phyloP scores from a whole-genome alignment of 192 early-diverging fungal species.

The Coemansia sp. region DNA sequence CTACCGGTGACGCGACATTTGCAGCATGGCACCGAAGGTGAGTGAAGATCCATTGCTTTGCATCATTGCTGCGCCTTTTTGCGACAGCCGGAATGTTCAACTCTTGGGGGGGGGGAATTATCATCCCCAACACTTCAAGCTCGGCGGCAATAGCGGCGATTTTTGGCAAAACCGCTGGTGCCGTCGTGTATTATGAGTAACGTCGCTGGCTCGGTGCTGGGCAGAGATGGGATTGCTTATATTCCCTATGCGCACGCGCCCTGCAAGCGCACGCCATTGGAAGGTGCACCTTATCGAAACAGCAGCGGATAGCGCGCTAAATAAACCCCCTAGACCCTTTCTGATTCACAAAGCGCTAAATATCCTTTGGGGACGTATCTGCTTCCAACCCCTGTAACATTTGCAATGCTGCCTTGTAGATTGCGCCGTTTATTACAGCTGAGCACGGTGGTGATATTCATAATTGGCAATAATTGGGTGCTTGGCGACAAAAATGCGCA shows the following conservation, averaged over 20 bases:
- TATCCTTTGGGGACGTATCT: conserved; percentile 7
- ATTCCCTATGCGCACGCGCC: background rate
- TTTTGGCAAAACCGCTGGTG: background rate
- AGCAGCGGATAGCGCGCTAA: background rate
- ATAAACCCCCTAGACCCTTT: conserved; percentile 4
- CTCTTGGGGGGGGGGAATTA: background rate
- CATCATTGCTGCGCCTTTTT: too few species aligned
- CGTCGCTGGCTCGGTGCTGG: conserved; percentile 1
- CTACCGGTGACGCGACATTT: background rate
- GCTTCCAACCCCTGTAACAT: background rate
- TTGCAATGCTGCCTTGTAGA: conserved; percentile 30
- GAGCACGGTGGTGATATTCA: conserved; percentile 63
- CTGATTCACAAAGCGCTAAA: conserved; percentile 9
- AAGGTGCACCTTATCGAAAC: background rate
- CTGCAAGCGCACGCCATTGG: conserved; percentile 2
- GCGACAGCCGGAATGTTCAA: background rate
- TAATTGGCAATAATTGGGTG: conserved; percentile 69
- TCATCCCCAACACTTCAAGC: conserved; percentile 2
- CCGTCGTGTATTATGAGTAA: background rate
- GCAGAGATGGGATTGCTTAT: background rate
- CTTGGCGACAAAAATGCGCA: conserved; percentile 56
- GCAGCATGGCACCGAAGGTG: conserved; percentile 4
- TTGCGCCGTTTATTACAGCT: conserved; percentile 61
- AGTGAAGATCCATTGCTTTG: conserved; percentile 3
- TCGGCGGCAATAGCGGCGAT: background rate